phyloP scores from a whole-genome alignment of 345 rosid genomes.

The Clarkia xantiana region DNA sequence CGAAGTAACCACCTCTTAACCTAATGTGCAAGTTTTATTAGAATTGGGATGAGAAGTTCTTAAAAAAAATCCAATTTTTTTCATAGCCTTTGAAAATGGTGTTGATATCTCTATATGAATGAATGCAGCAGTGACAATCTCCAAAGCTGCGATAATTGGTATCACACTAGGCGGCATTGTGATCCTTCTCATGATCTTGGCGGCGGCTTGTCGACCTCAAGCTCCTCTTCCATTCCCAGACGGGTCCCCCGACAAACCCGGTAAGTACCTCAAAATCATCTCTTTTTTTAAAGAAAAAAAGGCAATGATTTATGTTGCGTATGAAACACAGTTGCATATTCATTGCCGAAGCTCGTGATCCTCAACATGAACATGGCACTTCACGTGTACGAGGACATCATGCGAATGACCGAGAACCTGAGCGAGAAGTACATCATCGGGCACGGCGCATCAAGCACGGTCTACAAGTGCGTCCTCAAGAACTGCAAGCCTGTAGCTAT shows the following conservation, averaged over 20 bases:
- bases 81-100: too few relatives aligned
- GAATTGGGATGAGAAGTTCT: too few relatives aligned
- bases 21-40: too few relatives aligned
- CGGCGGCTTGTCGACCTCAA: constrained; percentile 68
- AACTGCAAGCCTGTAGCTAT: constrained; percentile 93
- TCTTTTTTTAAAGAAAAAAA: too few relatives aligned
- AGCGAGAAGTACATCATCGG: constrained; percentile 89
- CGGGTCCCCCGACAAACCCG: constrained; percentile 84
- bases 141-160: constrained; percentile 88
- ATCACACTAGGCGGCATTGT: constrained; percentile 84
- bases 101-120: neutral
- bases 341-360: constrained; percentile 69
- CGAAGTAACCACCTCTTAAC: constrained; percentile 32
- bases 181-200: constrained; percentile 71
- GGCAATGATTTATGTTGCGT: neutral
- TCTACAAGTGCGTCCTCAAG: constrained; percentile 83
- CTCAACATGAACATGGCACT: constrained; percentile 98
- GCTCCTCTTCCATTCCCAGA: constrained; percentile 45
- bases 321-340: constrained; percentile 38
- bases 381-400: constrained; percentile 89
- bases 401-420: constrained; percentile 95
- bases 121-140: constrained; percentile 40
- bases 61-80: too few relatives aligned
- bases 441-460: constrained; percentile 82
- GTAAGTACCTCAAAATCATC: constrained; percentile 14